phyloP scores from a whole-genome alignment of 352 stramenopile species.

The Pythium folliculosum region DNA sequence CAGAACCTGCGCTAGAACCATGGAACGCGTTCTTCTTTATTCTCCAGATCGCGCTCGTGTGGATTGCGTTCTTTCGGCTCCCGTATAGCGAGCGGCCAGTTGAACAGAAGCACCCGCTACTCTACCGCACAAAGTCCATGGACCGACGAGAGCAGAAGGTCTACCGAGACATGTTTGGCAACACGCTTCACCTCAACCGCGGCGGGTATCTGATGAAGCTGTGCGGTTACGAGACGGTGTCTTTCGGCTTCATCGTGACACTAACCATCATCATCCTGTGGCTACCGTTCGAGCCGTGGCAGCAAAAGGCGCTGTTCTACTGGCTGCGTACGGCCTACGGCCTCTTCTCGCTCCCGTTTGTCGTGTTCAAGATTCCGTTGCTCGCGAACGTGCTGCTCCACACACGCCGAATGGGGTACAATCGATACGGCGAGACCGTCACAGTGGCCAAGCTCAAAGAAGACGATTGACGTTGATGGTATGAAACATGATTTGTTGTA shows the following conservation, averaged over 20 bases:
- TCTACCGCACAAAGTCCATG: slow-evolving; percentile 60
- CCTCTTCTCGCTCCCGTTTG: slow-evolving; percentile 85
- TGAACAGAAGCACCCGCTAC: slow-evolving; percentile 47
- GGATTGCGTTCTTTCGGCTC: slow-evolving; percentile 82
- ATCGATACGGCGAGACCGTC: slow-evolving; percentile 76
- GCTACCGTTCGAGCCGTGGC: slow-evolving; percentile 74
- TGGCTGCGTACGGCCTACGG: slow-evolving; percentile 88
- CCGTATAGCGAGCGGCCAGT: slow-evolving; percentile 75
- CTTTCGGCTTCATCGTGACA: slow-evolving; percentile 72
- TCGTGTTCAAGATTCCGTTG: slow-evolving; percentile 87
- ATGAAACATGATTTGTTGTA: not conserved
- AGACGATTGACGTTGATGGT: slow-evolving; percentile 9
- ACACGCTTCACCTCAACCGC: slow-evolving; percentile 74
- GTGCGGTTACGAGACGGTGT: slow-evolving; percentile 83
- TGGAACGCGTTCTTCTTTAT: slow-evolving; percentile 84
- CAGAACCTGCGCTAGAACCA: slow-evolving; percentile 59
- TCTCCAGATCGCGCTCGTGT: slow-evolving; percentile 82
- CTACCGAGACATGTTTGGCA: slow-evolving; percentile 82
- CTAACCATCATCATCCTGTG: slow-evolving; percentile 62
- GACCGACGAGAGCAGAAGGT: slow-evolving; percentile 40
- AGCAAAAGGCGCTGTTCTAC: slow-evolving; percentile 82
- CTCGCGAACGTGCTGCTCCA: slow-evolving; percentile 83
- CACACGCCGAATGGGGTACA: slow-evolving; percentile 86
- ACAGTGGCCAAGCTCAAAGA: slow-evolving; percentile 45
- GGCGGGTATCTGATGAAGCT: slow-evolving; percentile 88